Evolutionary conservation across 2,329 filamentous ascomycete genomes (phyloP).

Genomic region (Monilinia vaccinii-corymbosi): DNA sequence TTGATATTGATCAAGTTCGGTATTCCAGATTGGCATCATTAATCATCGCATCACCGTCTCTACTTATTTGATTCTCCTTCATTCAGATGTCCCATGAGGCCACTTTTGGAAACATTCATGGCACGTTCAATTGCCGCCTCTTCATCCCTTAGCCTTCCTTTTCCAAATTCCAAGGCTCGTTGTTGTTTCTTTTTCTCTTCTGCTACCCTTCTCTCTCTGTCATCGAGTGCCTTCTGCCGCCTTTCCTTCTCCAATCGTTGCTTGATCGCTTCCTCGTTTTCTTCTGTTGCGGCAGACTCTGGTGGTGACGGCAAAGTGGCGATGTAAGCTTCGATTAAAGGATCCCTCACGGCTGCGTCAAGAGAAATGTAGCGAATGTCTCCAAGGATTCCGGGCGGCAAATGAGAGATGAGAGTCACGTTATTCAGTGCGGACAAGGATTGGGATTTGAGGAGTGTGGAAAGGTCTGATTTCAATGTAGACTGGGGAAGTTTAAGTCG

Average conservation of each 20-base stretch:
- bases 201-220: constrained; percentile 52
- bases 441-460: constrained; percentile 52
- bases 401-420: constrained; percentile 42
- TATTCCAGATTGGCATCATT: not conserved
- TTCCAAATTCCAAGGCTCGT: constrained; percentile 50
- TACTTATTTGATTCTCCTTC: constrained; percentile 12
- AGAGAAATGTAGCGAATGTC: constrained; percentile 65
- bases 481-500: constrained; percentile 57
- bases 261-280: constrained; percentile 43
- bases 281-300: constrained; percentile 35
- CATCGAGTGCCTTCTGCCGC: constrained; percentile 58
- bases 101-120: constrained; percentile 59
- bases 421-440: constrained; percentile 51
- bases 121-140: constrained; percentile 60
- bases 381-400: constrained; percentile 53
- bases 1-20: not conserved
- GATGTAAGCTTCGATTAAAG: constrained; percentile 58
- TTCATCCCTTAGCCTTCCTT: constrained; percentile 53
- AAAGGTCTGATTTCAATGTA: constrained; percentile 61
- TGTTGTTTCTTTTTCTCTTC: constrained; percentile 54
- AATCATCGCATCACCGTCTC: not conserved
- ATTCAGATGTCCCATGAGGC: constrained; percentile 51
- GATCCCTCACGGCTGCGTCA: constrained; percentile 49
- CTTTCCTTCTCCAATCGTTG: constrained; percentile 45
- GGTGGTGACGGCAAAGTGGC: constrained; percentile 53